Conservation (phyloP, 2,329 filamentous ascomycete species). For the Trichoderma koningiopsis region DNA sequence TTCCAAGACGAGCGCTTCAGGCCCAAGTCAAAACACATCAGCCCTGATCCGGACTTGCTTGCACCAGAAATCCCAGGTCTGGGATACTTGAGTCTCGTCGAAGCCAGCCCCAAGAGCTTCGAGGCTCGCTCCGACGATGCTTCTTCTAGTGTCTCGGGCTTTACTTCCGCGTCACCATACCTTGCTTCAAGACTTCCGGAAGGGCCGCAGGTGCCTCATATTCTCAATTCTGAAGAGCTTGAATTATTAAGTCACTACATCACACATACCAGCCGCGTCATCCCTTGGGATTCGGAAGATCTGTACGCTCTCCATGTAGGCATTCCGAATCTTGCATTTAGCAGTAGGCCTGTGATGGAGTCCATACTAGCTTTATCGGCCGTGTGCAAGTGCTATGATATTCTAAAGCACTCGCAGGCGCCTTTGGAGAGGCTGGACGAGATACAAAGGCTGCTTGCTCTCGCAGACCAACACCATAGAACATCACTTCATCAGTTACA, state of each 20-base stretch:
- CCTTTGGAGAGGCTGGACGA: constrained; percentile 9
- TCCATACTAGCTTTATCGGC: constrained; percentile 16
- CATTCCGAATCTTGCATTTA: constrained; percentile 11
- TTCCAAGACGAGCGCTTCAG: neutral
- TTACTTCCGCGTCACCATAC: neutral
- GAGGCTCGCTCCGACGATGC: neutral
- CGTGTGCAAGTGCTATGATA: constrained; percentile 14
- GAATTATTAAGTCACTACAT: constrained; percentile 19
- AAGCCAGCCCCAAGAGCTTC: constrained; percentile 17
- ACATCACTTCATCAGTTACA: constrained; percentile 11
- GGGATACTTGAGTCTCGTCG: neutral
- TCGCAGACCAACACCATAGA: constrained; percentile 12
- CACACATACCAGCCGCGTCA: constrained; percentile 7
- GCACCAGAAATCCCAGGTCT: neutral
- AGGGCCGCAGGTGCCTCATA: neutral
- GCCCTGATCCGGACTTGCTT: neutral
- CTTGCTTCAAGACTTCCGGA: neutral
- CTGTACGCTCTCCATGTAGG: constrained; percentile 11
- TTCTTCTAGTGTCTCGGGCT: neutral
- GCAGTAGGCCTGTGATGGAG: constrained; percentile 15
- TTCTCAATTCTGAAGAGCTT: neutral
- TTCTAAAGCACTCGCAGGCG: neutral
- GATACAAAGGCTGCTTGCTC: constrained; percentile 1
- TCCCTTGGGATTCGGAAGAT: constrained; percentile 6
- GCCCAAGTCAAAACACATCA: neutral